Evolutionary conservation across 2,329 filamentous ascomycete genomes (phyloP), one percentile per base, ranked within the genome.

Genomic region (Chaetothyriales sp.): DNA sequence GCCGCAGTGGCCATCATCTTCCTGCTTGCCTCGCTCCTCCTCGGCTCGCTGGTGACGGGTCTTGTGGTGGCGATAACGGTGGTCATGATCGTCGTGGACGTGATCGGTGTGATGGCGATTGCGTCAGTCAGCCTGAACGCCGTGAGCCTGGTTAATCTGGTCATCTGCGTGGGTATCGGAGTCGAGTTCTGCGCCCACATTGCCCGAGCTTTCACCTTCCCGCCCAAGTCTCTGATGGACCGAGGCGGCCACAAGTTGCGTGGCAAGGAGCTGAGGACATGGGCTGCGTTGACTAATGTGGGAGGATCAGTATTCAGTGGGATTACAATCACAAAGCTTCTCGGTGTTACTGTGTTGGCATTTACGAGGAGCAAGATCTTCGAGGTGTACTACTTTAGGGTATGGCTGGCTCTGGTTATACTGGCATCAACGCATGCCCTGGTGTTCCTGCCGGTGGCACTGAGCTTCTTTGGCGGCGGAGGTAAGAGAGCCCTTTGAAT

Each of bases 151-250:
- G 92, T 98, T 61, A 98, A 98, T 63, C 73, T 98, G 51, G 84
- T 98, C 64, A 98, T 98, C 57, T 95, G 89, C 64, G 86, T 98
- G 3, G 92, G 92, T 46, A 98, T 98, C 60, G 83, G 83, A 7
- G 90, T 98, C 46, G 92, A 98, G 64, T 98, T 98, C 67, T 98
- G 92, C 64, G 92, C 92, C 0, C 92, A 98, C 63, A 88, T 98
- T 61, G 90, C 92, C 0, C 80, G 92, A 5, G 92, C 92, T 0
- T 98, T 95, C 70, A 94, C 87, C 70, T 96, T 95, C 70, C 93
- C 92, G 0, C 85, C 84, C 9, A 78, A 80, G 1, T 79, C 79
- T 0, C 82, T 95, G 39, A 82, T 95, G 73, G 86, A 94, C 63
- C 80, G 79, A 18, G 85, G 84, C 43, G 84, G 81, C 60, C 81